Base-by-base conservation (phyloP, 1,284 basidiomycete species). In the Bondarzewia mesenterica region DNA sequence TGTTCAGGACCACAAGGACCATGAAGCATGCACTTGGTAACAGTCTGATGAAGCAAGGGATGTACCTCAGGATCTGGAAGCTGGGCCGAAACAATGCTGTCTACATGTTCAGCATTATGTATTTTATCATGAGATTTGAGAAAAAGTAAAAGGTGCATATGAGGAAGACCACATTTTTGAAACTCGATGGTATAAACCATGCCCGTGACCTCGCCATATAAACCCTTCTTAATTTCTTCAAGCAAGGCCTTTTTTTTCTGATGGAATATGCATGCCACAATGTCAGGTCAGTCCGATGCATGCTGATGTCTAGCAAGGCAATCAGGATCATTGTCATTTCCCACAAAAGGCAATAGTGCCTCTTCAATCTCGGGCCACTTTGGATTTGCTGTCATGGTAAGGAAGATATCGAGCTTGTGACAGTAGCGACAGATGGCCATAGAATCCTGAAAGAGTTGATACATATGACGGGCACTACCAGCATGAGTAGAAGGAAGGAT, bases 131-230 rank as follows among this genome's bases (percentile, higher is more conserved):
- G 47, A 0, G 58, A 38, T 0, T 63, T 49, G 3, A 76, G 53
- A 48, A 71, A 72, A 2, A 77, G 57, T 0, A 76, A 56, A 0
- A 70, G 50, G 49, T 79, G 75, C 52, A 71, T 65, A 46, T 77
- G 74, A 3, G 73, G 73, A 0, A 76, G 62, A 0, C 73, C 71
- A 1, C 68, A 57, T 49, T 75, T 78, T 51, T 78, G 76, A 47
- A 73, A 78, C 52, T 78, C 72, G 49, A 76, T 72, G 1, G 64
- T 66, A 47, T 71, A 71, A 1, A 78, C 65, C 49, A 66, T 46
- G 0, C 64, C 71, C 21, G 61, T 61, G 3, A 56, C 41, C 0
- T 46, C 15, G 0, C 70, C 70, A 55, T 73, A 66, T 16, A 56
- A 54, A 6, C 61, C 58, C 8, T 66, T 46, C 47, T 67, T 68